These are phyloP conservation scores for Gossypium raimondii DNA, from an alignment of 345 rosid genomes.

Conservation along the genomic window DNA sequence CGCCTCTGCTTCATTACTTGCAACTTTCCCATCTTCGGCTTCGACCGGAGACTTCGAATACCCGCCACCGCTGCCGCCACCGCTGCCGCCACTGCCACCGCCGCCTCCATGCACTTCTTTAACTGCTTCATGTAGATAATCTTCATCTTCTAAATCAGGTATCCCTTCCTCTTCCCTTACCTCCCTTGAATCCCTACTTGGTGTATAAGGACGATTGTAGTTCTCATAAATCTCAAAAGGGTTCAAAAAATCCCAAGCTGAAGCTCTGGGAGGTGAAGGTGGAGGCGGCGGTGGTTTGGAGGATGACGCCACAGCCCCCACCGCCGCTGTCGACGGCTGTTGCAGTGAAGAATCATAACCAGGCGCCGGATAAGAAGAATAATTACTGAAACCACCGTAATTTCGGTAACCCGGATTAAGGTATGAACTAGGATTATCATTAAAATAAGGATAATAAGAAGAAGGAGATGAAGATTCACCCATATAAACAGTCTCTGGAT, in stretches of 20 bases:
- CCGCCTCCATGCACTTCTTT: neutral
- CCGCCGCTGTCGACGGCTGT: neutral
- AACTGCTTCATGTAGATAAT: neutral
- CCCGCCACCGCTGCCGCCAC: neutral
- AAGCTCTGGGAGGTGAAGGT: slow-evolving; percentile 2
- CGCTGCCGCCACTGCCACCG: neutral
- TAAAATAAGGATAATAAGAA: neutral
- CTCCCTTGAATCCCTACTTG: slow-evolving; percentile 1
- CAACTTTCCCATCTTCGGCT: neutral
- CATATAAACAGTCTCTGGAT: slow-evolving; percentile 1
- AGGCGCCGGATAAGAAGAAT: neutral
- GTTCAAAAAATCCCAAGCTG: slow-evolving; percentile 1
- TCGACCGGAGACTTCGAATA: neutral
- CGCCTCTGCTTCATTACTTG: neutral
- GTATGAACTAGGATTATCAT: slow-evolving; percentile 3
- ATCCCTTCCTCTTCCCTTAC: neutral
- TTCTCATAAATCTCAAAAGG: neutral
- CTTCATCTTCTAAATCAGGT: neutral
- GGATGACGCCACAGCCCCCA: neutral
- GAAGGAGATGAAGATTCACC: slow-evolving; percentile 1
- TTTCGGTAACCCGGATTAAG: slow-evolving; percentile 1
- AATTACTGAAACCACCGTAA: slow-evolving; percentile 3
- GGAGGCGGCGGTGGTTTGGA: neutral
- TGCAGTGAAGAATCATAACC: neutral
- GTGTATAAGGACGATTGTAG: neutral